Evolutionary conservation across 73 alveolate genomes (phyloP).

Genomic region (Tetrahymena malaccensis): DNA sequence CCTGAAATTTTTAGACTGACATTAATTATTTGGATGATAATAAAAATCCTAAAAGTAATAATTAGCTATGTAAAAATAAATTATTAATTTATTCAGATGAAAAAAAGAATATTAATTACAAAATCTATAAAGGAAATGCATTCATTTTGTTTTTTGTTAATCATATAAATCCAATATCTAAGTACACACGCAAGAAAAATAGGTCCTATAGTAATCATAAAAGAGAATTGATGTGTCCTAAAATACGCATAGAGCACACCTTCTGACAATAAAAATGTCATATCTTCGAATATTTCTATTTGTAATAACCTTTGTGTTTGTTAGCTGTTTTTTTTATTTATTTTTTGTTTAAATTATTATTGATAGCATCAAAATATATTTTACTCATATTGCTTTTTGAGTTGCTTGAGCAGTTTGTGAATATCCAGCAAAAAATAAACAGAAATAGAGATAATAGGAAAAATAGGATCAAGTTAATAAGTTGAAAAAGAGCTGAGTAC

Average conservation of each 20-base stretch:
- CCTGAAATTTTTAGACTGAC: neutral
- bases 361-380: neutral
- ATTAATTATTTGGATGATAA: neutral
- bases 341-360: no score
- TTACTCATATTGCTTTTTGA: neutral
- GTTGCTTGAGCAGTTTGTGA: neutral
- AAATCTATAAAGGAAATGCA: neutral
- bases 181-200: neutral
- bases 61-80: neutral
- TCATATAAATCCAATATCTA: neutral
- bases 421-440: neutral
- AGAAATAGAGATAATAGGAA: neutral
- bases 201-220: neutral
- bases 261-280: neutral
- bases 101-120: neutral
- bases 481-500: neutral
- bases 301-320: neutral
- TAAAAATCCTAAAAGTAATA: neutral
- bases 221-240: neutral
- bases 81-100: neutral
- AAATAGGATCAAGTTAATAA: neutral
- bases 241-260: neutral
- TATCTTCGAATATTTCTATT: neutral
- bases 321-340: neutral
- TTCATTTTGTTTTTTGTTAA: neutral